Percentiles rank a stretch among this genome's conserved stretches.
These are phyloP conservation scores for Brassica carinata DNA, from an alignment of 345 rosid genomes.

Conservation along the genomic window DNA sequence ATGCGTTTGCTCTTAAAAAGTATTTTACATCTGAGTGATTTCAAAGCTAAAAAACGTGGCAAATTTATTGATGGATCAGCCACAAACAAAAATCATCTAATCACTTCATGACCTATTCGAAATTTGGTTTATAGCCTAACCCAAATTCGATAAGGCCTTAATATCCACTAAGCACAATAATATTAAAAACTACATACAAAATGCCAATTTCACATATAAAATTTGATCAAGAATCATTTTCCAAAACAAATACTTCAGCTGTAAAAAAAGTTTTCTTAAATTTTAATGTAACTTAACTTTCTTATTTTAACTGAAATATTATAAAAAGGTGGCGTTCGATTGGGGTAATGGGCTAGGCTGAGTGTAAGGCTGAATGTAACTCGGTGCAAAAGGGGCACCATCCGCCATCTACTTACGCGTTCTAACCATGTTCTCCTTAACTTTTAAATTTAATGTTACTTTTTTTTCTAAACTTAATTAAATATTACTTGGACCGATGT, in stretches of 20 bases:
- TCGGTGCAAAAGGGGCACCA: constrained; percentile 3
- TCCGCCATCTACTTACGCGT: constrained; percentile 30
- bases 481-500: not conserved
- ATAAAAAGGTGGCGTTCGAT: not conserved
- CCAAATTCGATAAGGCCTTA: not conserved
- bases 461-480: too few relatives aligned
- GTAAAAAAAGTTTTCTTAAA: too few relatives aligned
- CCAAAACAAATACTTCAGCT: not conserved
- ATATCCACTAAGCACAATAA: not conserved
- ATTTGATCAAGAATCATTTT: not conserved
- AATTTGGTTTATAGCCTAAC: not conserved
- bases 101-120: not conserved
- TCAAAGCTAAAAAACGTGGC: not conserved
- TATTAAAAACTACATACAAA: not conserved
- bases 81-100: too few relatives aligned
- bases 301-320: not conserved
- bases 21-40: not conserved
- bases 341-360: not conserved
- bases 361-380: not conserved
- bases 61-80: not conserved
- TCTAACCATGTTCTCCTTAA: constrained; percentile 15
- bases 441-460: not conserved
- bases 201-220: not conserved
- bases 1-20: not conserved
- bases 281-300: not conserved